phyloP scores from a whole-genome alignment of 768 basidiomycete genomes.

The Serendipita sp. region DNA sequence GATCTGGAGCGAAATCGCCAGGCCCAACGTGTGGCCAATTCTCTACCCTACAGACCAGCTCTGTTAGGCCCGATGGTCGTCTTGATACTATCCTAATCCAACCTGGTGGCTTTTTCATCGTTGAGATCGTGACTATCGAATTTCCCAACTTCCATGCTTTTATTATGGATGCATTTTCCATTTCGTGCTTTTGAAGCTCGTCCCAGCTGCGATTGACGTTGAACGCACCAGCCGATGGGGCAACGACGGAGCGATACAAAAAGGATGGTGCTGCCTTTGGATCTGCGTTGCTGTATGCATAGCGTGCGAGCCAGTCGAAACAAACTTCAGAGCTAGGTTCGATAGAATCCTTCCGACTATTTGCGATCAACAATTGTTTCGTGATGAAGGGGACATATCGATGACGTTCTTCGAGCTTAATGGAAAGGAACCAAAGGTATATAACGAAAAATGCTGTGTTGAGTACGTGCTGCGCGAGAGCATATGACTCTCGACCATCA shows the following conservation, averaged over 20 bases:
- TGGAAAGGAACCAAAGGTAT: slow-evolving; percentile 86
- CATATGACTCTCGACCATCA: slow-evolving; percentile 52
- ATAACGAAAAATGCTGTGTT: slow-evolving; percentile 80
- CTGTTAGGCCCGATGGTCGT: slow-evolving; percentile 77
- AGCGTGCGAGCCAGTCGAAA: slow-evolving; percentile 93
- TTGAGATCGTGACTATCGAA: slow-evolving; percentile 66
- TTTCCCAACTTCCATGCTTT: slow-evolving; percentile 82
- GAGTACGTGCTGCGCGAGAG: slow-evolving; percentile 80
- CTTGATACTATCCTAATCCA: slow-evolving; percentile 82
- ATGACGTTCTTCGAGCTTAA: slow-evolving; percentile 67
- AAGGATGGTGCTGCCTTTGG: slow-evolving; percentile 71
- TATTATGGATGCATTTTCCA: slow-evolving; percentile 9
- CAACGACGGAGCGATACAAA: slow-evolving; percentile 66
- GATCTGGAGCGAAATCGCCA: slow-evolving; percentile 72
- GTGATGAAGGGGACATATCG: slow-evolving; percentile 75
- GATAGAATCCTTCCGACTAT: slow-evolving; percentile 51
- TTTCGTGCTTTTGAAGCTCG: slow-evolving; percentile 12
- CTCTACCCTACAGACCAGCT: slow-evolving; percentile 70
- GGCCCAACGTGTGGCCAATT: slow-evolving; percentile 75
- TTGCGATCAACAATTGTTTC: slow-evolving; percentile 69
- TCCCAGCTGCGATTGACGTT: slow-evolving; percentile 11
- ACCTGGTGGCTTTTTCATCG: slow-evolving; percentile 47
- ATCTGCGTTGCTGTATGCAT: slow-evolving; percentile 87
- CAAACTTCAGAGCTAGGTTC: slow-evolving; percentile 92
- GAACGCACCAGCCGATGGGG: slow-evolving; percentile 21